Conservation (phyloP, 257 asterid species). For the Nicotiana obtusifolia region DNA sequence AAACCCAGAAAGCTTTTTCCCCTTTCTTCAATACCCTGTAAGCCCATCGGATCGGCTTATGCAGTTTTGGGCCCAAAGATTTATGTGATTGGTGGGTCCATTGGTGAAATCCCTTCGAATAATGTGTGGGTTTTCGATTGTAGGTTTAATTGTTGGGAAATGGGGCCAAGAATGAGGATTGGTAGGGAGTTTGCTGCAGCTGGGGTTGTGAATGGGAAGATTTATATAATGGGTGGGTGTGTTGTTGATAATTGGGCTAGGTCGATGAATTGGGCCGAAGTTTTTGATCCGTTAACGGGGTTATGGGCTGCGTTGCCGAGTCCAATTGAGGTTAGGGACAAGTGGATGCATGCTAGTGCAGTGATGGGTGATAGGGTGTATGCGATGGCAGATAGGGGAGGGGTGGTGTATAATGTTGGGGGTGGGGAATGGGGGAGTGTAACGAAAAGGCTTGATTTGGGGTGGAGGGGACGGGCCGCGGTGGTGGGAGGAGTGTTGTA, state of each 20-base stretch:
- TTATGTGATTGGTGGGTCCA: conserved; percentile 75
- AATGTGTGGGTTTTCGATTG: conserved; percentile 69
- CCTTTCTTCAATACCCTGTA: conserved; percentile 51
- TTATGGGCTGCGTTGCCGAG: conserved; percentile 58
- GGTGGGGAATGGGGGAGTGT: conserved; percentile 62
- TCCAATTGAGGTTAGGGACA: conserved; percentile 68
- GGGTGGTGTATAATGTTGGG: conserved; percentile 63
- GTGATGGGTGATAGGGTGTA: conserved; percentile 52
- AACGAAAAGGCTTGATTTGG: conserved; percentile 80
- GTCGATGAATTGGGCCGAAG: conserved; percentile 84
- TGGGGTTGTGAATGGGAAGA: conserved; percentile 51
- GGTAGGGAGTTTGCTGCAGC: conserved; percentile 79
- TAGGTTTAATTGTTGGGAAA: conserved; percentile 62
- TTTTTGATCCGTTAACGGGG: conserved; percentile 46
- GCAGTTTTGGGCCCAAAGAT: conserved; percentile 51
- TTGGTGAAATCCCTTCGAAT: conserved; percentile 51
- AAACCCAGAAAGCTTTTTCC: conserved; percentile 20
- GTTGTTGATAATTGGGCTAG: conserved; percentile 69
- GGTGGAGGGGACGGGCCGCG: conserved; percentile 68
- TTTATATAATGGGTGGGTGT: conserved; percentile 88
- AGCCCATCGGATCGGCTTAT: conserved; percentile 62
- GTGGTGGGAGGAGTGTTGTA: conserved; percentile 69
- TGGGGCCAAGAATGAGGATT: conserved; percentile 62
- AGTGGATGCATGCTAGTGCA: conserved; percentile 95
- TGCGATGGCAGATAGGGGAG: conserved; percentile 96